Base-by-base conservation (phyloP, 2,329 filamentous ascomycete species). In the Zalaria obscura region DNA sequence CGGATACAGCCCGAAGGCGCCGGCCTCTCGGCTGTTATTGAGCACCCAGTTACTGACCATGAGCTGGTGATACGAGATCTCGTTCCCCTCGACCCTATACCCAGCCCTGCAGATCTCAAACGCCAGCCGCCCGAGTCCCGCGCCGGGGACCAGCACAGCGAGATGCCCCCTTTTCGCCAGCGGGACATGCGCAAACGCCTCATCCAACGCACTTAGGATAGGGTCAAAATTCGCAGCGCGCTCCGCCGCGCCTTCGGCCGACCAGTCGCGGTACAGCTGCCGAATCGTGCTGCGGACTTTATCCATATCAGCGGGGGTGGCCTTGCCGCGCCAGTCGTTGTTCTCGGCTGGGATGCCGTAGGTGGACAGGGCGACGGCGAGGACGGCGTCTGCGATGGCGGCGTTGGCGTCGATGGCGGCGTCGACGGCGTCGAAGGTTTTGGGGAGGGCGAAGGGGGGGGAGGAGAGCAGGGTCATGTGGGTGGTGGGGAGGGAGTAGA, bases 1-100 rank as follows among this genome's bases (percentile, higher is more conserved):
- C 0, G 91, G 91, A 54, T 82, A 84, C 40, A 98, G 70, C 5
- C 69, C 76, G 60, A 87, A 85, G 46, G 82, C 70, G 10, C 70
- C 70, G 0, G 72, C 73, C 2, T 59, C 55, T 0, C 66, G 52
- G 4, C 79, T 83, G 51, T 69, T 71, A 58, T 89, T 88, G 38
- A 88, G 73, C 10, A 88, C 73, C 55, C 83, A 76, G 47, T 73
- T 75, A 44, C 84, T 93, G 1, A 86, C 86, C 44, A 96, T 70
- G n/a, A 98, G 74, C 58, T 94, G 86, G 59, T 98, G 91, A 56
- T 93, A 96, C 3, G 88, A 95, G 47, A 96, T 93, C 62, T 98
- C 67, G 56, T 95, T 96, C 27, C 89, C 89, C 59, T 95, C 87
- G 1, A 78, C 75, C 7, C 73, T 65, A 59, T 78, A 93, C 7